Evolutionary conservation across 2,329 filamentous ascomycete species (phyloP).

Genomic region (Alternaria alternata): DNA sequence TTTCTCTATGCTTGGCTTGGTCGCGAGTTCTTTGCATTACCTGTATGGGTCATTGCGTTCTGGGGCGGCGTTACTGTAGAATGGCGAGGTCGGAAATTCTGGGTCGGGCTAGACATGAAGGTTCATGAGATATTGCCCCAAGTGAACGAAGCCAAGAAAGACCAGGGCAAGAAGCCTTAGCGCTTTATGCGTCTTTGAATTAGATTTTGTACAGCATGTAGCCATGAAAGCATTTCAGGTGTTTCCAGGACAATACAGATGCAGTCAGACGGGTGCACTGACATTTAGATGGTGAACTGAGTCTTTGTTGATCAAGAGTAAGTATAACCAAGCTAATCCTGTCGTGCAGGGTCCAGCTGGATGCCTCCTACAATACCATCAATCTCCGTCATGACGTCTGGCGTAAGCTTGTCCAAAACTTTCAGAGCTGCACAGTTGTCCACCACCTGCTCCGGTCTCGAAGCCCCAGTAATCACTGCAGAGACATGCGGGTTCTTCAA

Average conservation of each 20-base stretch:
- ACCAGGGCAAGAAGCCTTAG: conserved; percentile 5
- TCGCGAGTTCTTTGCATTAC: conserved; percentile 81
- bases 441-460: conserved; percentile 40
- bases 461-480: conserved; percentile 41
- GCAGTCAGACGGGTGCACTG: not conserved
- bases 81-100: conserved; percentile 86
- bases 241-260: not conserved
- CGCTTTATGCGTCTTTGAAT: too few relatives aligned
- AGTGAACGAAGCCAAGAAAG: conserved; percentile 10
- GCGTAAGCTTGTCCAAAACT: conserved; percentile 55
- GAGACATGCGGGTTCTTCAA: conserved; percentile 48
- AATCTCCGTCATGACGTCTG: conserved; percentile 56
- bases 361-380: conserved; percentile 41
- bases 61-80: conserved; percentile 85
- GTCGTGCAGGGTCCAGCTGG: conserved; percentile 29
- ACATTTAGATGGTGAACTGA: not conserved
- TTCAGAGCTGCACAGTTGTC: conserved; percentile 55
- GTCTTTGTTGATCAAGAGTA: not conserved
- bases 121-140: conserved; percentile 66
- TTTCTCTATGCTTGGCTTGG: conserved; percentile 88
- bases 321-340: conserved; percentile 23
- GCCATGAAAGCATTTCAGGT: not conserved
- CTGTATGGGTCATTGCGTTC: conserved; percentile 90
- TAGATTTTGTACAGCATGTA: not conserved
- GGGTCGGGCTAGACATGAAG: conserved; percentile 83